Base-by-base conservation (phyloP, 2,329 filamentous ascomycete genomes). In the Parastagonospora avenae region DNA sequence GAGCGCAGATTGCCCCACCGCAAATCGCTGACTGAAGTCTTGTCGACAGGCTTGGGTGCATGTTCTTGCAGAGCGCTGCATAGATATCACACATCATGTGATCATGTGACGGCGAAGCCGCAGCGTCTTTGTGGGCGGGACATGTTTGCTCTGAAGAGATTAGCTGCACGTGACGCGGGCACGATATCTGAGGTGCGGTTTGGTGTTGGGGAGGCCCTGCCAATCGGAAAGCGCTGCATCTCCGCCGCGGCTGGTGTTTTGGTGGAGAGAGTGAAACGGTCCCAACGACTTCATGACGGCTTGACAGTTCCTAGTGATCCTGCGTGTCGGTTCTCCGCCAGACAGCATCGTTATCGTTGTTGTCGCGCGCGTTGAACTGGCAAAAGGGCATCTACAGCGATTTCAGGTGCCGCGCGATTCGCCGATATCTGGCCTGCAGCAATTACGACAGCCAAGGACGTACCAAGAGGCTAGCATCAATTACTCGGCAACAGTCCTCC, bases 31-130 rank as follows among this genome's bases (percentile, higher is more conserved):
- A 52, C 51, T 37, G 47, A 49, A 19, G 15, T 24, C 35, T 39
- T 19, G 54, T 37, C 35, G 51, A 40, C 46, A 40, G 35, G 37
- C 39, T 46, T 49, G 35, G 19, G 38, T 37, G 29, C 37, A 50
- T 37, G 35, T 16, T 24, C 47, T 38, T 44, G 42, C 31, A 32
- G 15, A 11, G 38, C 32, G 37, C 28, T 50, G 50, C 50, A 47
- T 27, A 30, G 29, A 41, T 47, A 19, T 16, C n/a, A 29, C 32
- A 16, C 53, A 47, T 56, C 56, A 54, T 57, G 54, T 52, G 56
- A 47, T 56, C 56, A 54, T 57, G 54, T 52, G 56, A 57, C 49
- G 14, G 33, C 42, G 39, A 46, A 37, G 44, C 30, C 47, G 50
- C 45, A 54, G 47, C 2, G 44, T 37, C 14, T 8, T 4, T 16